Base-by-base conservation (phyloP, 352 stramenopile species). In the Thalassiosira sp. region DNA sequence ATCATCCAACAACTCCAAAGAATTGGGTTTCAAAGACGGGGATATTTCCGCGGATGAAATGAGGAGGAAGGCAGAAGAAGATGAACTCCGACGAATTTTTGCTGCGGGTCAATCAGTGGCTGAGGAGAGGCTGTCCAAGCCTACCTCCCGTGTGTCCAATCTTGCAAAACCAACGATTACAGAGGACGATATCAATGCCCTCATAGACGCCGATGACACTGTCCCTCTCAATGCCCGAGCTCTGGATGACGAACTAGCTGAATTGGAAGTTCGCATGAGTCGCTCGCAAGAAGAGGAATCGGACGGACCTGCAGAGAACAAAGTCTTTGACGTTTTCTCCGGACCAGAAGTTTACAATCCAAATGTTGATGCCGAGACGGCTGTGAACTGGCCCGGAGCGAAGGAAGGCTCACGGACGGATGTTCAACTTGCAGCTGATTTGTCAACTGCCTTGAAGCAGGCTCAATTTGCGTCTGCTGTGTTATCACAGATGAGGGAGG, bases 271-370 rank as follows among this genome's bases (percentile, higher is more conserved):
- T 10, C 53, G 75, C 15, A 85, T 92, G 24, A 87, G 80, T 64
- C 58, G 58, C 33, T 83, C 82, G 5, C 66, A 63, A 16, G 77
- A 59, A 22, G 80, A 90, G 76, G 71, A 82, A 59, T 52, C 65
- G 10, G 81, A 85, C 59, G 76, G 70, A 18, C 59, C 70, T 25
- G 16, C 59, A 18, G 43, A 68, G 54, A 88, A 87, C 33, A 82
- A 84, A 46, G 18, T 89, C 0, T 90, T 91, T 64, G 87, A 92
- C 80, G 54, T 91, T 15, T 85, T 92, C 40, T 90, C 84, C 24
- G 87, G 87, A 27, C 87, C 87, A 28, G 82, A 90, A 73, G 51
- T 82, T 25, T 90, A 91, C 56, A 86, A 90, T 58, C 82, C 81
- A 18, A 90, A 92, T 70, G 83, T 89, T 18, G 87, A 91, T 57